These are phyloP conservation scores for Hypoxylon sp. DNA, from an alignment of 2,329 filamentous ascomycete species.

Conservation along the genomic window DNA sequence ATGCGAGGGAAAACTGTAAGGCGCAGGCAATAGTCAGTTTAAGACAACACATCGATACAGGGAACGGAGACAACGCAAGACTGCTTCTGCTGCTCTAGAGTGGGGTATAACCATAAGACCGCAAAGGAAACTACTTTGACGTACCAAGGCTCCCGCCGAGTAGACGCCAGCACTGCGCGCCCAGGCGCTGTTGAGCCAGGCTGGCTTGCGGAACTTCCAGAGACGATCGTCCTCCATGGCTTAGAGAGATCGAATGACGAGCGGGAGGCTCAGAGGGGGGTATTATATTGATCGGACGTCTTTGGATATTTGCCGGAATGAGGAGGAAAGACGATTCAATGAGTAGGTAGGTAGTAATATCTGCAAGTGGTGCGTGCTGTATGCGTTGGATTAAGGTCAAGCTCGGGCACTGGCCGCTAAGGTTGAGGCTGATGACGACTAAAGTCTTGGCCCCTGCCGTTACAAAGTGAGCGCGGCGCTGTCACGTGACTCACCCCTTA, in stretches of 20 bases:
- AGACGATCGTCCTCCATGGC: slow-evolving; percentile 74
- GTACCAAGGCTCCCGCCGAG: slow-evolving; percentile 71
- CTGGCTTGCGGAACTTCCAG: slow-evolving; percentile 75
- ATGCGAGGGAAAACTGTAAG: slow-evolving; percentile 74
- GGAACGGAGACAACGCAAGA: background rate
- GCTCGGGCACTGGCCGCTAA: background rate
- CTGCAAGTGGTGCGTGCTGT: background rate
- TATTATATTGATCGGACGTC: background rate
- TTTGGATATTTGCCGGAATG: background rate
- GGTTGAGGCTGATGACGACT: slow-evolving; percentile 44
- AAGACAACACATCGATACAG: background rate
- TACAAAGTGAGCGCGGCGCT: background rate
- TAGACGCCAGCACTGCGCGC: slow-evolving; percentile 75
- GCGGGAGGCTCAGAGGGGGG: background rate
- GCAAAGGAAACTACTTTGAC: slow-evolving; percentile 48
- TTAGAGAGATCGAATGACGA: slow-evolving; percentile 20
- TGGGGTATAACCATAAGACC: background rate
- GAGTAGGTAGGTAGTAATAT: background rate
- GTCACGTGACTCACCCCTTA: slow-evolving; percentile 13
- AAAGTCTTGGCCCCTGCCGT: slow-evolving; percentile 12
- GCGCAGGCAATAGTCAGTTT: slow-evolving; percentile 15
- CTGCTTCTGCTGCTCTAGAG: background rate
- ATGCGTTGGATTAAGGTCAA: slow-evolving; percentile 19
- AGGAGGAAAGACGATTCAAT: background rate
- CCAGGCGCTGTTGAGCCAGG: slow-evolving; percentile 75